Evolutionary conservation across 805 yeast species (phyloP).

Genomic region (Wickerhamomyces canadensis): DNA sequence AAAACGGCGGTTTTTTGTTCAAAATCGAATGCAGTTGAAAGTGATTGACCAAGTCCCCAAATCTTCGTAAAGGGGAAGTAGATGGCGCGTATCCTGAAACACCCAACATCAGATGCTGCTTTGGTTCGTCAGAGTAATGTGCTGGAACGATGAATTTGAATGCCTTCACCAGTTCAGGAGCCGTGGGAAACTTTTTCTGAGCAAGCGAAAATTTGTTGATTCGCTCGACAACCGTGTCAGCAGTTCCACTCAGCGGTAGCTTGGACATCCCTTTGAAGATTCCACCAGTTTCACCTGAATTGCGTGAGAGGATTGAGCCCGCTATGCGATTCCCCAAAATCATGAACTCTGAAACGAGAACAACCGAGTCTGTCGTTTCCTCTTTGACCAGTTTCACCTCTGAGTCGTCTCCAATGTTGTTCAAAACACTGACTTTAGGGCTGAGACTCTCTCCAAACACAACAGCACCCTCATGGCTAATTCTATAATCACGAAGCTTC

Average conservation of each 20-base stretch:
- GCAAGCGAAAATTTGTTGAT: conserved; percentile 20
- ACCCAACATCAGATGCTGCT: conserved; percentile 59
- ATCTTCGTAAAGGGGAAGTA: conserved; percentile 87
- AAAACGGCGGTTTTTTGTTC: conserved; percentile 22
- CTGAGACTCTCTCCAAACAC: conserved; percentile 32
- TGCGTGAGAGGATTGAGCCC: conserved; percentile 39
- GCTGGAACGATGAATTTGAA: conserved; percentile 49
- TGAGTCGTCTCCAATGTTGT: conserved; percentile 1
- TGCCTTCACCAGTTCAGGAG: conserved; percentile 37
- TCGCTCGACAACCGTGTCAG: conserved; percentile 18
- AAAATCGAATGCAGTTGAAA: conserved; percentile 58
- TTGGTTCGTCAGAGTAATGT: conserved; percentile 38
- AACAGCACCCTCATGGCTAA: conserved; percentile 33
- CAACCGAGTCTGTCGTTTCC: conserved; percentile 42
- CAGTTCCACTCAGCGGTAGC: conserved; percentile 20
- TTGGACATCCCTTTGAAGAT: conserved; percentile 34
- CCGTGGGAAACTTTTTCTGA: conserved; percentile 20
- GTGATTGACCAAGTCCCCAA: conserved; percentile 75
- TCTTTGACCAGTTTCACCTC: conserved; percentile 22
- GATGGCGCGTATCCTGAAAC: conserved; percentile 59
- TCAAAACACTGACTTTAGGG: conserved; percentile 13
- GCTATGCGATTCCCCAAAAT: conserved; percentile 64
- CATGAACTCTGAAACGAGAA: conserved; percentile 82
- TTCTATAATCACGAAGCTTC: conserved; percentile 26
- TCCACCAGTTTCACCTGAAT: conserved; percentile 43